Conservation (phyloP, 208 protist species). For the Acanthamoeba polyphaga region DNA sequence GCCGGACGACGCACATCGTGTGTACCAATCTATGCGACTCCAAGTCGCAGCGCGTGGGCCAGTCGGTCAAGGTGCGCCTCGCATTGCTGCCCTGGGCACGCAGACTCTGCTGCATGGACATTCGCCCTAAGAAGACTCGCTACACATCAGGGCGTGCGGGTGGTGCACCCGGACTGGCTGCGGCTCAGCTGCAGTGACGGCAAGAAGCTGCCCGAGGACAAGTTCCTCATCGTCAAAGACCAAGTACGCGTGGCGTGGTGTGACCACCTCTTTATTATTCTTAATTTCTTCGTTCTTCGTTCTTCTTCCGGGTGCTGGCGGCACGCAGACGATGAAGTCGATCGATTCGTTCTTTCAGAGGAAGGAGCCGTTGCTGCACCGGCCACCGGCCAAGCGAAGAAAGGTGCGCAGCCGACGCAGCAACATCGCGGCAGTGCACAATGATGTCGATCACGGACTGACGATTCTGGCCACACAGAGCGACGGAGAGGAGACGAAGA, state of each 20-base stretch:
- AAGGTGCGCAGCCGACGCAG: neutral
- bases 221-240: constrained; percentile 60
- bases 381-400: neutral
- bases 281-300: neutral
- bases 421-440: too few relatives aligned
- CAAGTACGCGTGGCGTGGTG: too few relatives aligned
- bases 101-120: neutral
- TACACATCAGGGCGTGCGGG: neutral
- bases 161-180: constrained; percentile 73
- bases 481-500: neutral
- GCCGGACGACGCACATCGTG: constrained; percentile 63
- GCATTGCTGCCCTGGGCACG: neutral
- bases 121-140: neutral
- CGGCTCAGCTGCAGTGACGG: constrained; percentile 20
- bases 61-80: neutral
- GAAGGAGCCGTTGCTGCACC: neutral
- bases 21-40: constrained; percentile 62
- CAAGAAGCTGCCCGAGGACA: constrained; percentile 72
- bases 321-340: neutral
- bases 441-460: too few relatives aligned
- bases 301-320: neutral
- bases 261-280: neutral
- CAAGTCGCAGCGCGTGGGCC: constrained; percentile 36
- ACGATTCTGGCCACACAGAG: neutral
- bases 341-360: constrained; percentile 57